Base-by-base conservation (phyloP, 2,329 filamentous ascomycete genomes). In the Pseudodiploospora longispora region DNA sequence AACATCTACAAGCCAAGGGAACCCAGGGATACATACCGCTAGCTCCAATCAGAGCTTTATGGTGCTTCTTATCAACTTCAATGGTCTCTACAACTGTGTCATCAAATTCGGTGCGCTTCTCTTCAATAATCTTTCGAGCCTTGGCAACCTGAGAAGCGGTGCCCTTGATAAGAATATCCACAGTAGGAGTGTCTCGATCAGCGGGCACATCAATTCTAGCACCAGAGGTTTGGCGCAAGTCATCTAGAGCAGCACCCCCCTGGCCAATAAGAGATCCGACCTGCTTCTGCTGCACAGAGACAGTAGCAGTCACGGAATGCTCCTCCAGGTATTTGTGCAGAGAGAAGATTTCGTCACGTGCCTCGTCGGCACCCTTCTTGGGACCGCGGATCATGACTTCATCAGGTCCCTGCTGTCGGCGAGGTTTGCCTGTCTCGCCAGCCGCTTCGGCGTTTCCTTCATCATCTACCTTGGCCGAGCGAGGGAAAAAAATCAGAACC, bases 401-500 rank as follows among this genome's bases (percentile, higher is more conserved):
- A 58, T 98, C 88, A 10, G 86, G 70, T 34, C 78, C 82, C 64
- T 96, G 91, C 56, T 86, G 78, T 44, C 79, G 77, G 50, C 80
- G 77, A 39, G 74, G 71, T 61, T 80, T 81, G 49, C 78, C 80
- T 46, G 71, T 70, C 47, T 91, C 85, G 51, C 82, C 85, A 29
- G 75, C 74, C 33, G 76, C 82, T 54, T 91, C 89, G 10, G 73
- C 76, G 50, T 77, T 76, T 10, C 81, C 78, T 47, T 82, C 76
- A 45, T 94, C 88, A 47, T 93, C 86, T 47, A 77, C 74, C 60
- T 89, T 87, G 35, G 70, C 69, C 6, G 74, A 73, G 43, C 75
- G 75, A 8, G 93, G 93, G 73, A 98, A 98, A 69, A 96, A 91
- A 56, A 98, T 93, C 50, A 90, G 82, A 36, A 98, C 93, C 60